Percentiles rank a stretch among this genome's conserved stretches.
phyloP scores from a whole-genome alignment of 108 stramenopile genomes.

The Pseudonitzschia multiseries region DNA sequence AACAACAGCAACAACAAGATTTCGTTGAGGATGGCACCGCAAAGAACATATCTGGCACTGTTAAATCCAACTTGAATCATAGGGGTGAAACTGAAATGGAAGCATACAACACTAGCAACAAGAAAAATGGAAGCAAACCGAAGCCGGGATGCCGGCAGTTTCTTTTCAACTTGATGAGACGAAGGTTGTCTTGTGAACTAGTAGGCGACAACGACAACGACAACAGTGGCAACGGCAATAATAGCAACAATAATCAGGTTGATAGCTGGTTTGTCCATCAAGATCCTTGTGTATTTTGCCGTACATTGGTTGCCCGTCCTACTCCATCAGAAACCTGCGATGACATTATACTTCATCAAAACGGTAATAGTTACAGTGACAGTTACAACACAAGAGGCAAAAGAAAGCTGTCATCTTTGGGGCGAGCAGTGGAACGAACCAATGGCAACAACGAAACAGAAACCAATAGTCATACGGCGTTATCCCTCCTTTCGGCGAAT shows the following conservation, averaged over 20 bases:
- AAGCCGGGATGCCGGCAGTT: neutral
- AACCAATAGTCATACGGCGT: neutral
- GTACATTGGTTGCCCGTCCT: neutral
- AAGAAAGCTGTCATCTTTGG: neutral
- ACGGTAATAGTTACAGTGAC: neutral
- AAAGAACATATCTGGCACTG: neutral
- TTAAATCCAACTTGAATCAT: neutral
- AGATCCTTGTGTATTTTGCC: neutral
- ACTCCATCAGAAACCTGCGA: neutral
- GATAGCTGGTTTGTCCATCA: neutral
- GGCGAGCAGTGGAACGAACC: neutral
- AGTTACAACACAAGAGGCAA: neutral
- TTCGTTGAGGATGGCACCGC: too few relatives aligned
- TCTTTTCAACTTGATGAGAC: neutral
- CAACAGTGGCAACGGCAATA: too few relatives aligned
- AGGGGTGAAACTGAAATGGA: neutral
- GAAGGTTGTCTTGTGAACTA: neutral
- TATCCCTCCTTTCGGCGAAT: neutral
- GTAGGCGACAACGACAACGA: neutral
- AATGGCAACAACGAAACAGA: neutral
- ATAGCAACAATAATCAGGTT: neutral
- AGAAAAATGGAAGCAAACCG: neutral
- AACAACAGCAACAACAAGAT: too few relatives aligned
- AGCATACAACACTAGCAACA: neutral
- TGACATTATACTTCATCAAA: neutral